Evolutionary conservation across 495 filamentous ascomycete species (phyloP).

Genomic region (Penicillium antarcticum): DNA sequence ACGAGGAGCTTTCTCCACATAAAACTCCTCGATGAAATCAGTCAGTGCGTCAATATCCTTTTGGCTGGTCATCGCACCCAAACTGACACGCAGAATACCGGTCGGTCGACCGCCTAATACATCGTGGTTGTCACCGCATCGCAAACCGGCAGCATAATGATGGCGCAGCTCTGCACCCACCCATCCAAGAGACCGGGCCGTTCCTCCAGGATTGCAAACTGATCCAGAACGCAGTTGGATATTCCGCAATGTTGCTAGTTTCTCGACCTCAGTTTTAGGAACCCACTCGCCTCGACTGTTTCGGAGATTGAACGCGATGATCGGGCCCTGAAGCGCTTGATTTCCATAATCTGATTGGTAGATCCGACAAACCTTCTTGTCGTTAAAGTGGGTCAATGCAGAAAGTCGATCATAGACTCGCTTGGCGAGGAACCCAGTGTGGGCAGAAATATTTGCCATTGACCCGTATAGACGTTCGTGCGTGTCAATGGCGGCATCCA

Average conservation of each 20-base stretch:
- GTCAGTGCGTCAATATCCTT: slow-evolving; percentile 69
- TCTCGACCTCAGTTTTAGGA: slow-evolving; percentile 79
- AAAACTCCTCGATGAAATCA: slow-evolving; percentile 74
- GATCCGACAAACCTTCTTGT: slow-evolving; percentile 58
- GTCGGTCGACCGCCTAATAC: slow-evolving; percentile 81
- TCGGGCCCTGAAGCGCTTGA: slow-evolving; percentile 62
- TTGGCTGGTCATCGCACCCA: slow-evolving; percentile 83
- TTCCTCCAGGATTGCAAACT: slow-evolving; percentile 87
- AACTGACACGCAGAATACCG: slow-evolving; percentile 74
- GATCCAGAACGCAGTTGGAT: slow-evolving; percentile 84
- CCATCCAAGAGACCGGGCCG: slow-evolving; percentile 64
- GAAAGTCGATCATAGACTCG: slow-evolving; percentile 57
- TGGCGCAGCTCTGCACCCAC: slow-evolving; percentile 73
- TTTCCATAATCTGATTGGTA: slow-evolving; percentile 55
- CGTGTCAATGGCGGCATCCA: slow-evolving; percentile 68
- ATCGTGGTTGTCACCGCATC: slow-evolving; percentile 80
- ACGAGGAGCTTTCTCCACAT: slow-evolving; percentile 48
- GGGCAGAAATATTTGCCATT: slow-evolving; percentile 68
- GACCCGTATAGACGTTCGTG: slow-evolving; percentile 68
- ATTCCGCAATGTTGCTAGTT: slow-evolving; percentile 69
- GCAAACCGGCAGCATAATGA: slow-evolving; percentile 76
- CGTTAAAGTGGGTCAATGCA: slow-evolving; percentile 64
- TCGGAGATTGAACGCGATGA: slow-evolving; percentile 78
- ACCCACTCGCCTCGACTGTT: slow-evolving; percentile 68
- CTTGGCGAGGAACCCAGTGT: slow-evolving; percentile 65